These are phyloP conservation scores for Albugo candida DNA, from an alignment of 352 stramenopile genomes.

Conservation along the genomic window DNA sequence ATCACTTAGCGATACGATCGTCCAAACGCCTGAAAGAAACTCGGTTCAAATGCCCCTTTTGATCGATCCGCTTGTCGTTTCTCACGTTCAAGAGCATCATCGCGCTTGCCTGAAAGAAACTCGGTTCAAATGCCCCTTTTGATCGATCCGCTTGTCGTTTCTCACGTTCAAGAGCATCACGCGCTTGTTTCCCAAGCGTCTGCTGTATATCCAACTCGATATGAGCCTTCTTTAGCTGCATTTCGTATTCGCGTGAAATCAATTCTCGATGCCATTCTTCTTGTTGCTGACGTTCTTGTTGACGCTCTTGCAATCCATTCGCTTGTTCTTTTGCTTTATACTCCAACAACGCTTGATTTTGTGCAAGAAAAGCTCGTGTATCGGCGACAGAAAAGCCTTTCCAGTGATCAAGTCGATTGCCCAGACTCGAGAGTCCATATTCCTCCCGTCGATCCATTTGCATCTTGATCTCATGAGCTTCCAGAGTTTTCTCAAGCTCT, in stretches of 20 bases:
- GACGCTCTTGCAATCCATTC: constrained; percentile 6
- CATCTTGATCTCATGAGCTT: constrained; percentile 21
- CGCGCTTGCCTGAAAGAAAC: constrained; percentile 57
- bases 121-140: constrained; percentile 39
- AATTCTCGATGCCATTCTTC: constrained; percentile 24
- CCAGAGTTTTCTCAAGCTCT: constrained; percentile 25
- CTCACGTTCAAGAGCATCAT: constrained; percentile 31
- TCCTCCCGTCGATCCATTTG: neutral
- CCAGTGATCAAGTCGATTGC: constrained; percentile 45
- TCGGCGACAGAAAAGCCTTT: constrained; percentile 52
- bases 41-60: constrained; percentile 39
- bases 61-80: constrained; percentile 24
- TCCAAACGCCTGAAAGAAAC: constrained; percentile 57
- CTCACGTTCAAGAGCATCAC: constrained; percentile 33
- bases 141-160: constrained; percentile 24
- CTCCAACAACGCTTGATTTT: constrained; percentile 34
- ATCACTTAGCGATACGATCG: constrained; percentile 41
- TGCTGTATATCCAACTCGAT: constrained; percentile 31
- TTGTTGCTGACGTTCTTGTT: constrained; percentile 18
- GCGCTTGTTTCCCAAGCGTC: constrained; percentile 22
- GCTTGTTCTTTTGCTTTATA: constrained; percentile 25
- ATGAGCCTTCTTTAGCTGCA: constrained; percentile 25
- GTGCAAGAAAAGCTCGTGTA: constrained; percentile 24
- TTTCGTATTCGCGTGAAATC: constrained; percentile 22
- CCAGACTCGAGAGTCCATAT: constrained; percentile 25